Base-by-base conservation (phyloP, 345 rosid species). In the Orychophragmus violaceus region DNA sequence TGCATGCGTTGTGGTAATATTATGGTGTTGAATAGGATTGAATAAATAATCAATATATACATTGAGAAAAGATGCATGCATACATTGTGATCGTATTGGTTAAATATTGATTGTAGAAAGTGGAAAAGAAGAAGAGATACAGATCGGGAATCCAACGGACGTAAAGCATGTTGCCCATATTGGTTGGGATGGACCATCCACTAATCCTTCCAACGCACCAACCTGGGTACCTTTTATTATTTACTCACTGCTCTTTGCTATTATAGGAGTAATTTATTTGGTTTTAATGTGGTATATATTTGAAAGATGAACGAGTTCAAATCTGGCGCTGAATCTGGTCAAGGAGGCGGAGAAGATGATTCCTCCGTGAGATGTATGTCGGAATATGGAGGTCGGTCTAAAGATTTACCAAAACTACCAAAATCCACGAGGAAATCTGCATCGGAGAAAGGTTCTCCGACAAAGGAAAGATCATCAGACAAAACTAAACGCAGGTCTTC, bases 111-210 rank as follows among this genome's bases (percentile, higher is more conserved):
- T 55, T 19, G 39, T 75, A 87, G 95, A 89, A 9, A 79, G 85
- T 65, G 96, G 76, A 63, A 83, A 87, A 68, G 93, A 92, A 70
- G 76, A 82, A 52, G 95, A 92, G 57, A 87, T 92, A 82, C 71
- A 80, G 64, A 92, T 92, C 55, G 98, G 98, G 41, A 42, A 22
- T 55, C 98, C 98, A 41, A 92, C 98, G 5, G 95, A 92, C 54
- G 97, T 92, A 72, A 92, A 89, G 73, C 98, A 92, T 69, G 91
- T 92, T 6, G 89, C 98, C 22, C 98, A 92, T 59, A 92, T 92
- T 36, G 98, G 98, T 66, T 85, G 86, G 87, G 97, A 93, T 39
- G 93, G 84, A 28, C 85, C 87, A 6, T 68, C 87, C 11, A 72
- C 79, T 23, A 25, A 32, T 59, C 5, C 64, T 2, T 71, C 70